phyloP scores from a whole-genome alignment of 306 rosid genomes.

The Hippophae tibetana region DNA sequence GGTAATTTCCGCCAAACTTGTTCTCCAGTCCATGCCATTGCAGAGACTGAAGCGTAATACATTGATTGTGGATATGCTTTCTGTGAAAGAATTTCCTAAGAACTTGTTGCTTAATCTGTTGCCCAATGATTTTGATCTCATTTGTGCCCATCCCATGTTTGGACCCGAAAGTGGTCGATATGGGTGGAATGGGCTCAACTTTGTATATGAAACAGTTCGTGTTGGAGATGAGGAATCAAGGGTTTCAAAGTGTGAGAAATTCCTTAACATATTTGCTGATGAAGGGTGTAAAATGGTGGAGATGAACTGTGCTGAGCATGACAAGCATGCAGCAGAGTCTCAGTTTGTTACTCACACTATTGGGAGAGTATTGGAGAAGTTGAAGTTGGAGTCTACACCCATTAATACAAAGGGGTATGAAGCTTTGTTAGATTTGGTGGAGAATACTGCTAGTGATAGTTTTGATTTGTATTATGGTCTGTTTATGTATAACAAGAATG shows the following conservation, averaged over 20 bases:
- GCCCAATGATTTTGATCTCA: conserved; percentile 47
- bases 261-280: conserved; percentile 40
- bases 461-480: conserved; percentile 74
- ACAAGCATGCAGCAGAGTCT: conserved; percentile 48
- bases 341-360: conserved; percentile 79
- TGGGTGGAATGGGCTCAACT: conserved; percentile 46
- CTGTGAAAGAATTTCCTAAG: conserved; percentile 74
- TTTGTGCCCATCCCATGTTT: conserved; percentile 82
- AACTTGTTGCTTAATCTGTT: conserved; percentile 32
- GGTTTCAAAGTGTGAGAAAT: conserved; percentile 35
- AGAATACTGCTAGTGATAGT: conserved; percentile 56
- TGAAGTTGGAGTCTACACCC: conserved; percentile 56
- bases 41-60: conserved; percentile 64
- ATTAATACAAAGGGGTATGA: conserved; percentile 76
- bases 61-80: conserved; percentile 60
- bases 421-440: conserved; percentile 57
- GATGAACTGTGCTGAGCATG: conserved; percentile 65
- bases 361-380: conserved; percentile 61
- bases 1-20: conserved; percentile 45
- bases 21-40: conserved; percentile 51
- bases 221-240: conserved; percentile 42
- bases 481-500: conserved; percentile 61
- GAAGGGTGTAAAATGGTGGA: conserved; percentile 86
- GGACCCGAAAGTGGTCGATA: conserved; percentile 56
- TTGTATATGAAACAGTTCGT: conserved; percentile 59